phyloP scores from a whole-genome alignment of 176 grass and related monocot genomes.

The Lolium rigidum region DNA sequence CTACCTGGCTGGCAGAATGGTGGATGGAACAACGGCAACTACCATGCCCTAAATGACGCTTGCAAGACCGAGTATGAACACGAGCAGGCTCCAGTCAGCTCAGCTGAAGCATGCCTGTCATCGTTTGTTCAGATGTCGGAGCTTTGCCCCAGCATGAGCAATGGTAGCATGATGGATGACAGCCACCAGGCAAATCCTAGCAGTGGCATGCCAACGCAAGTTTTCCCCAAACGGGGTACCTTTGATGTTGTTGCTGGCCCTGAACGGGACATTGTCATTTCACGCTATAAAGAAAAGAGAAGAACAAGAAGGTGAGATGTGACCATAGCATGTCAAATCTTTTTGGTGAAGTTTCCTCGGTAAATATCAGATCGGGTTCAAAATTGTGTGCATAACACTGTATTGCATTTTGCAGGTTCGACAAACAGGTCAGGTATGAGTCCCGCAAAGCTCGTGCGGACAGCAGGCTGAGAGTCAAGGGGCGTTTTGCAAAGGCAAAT shows the following conservation, averaged over 20 bases:
- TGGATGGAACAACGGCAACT: slow-evolving; percentile 46
- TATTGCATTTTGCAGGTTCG: slow-evolving; percentile 69
- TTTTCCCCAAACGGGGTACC: slow-evolving; percentile 44
- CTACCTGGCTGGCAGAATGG: slow-evolving; percentile 42
- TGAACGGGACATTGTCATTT: slow-evolving; percentile 73
- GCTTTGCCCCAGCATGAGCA: slow-evolving; percentile 57
- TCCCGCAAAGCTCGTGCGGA: slow-evolving; percentile 91
- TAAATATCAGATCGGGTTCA: background rate
- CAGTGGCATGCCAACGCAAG: slow-evolving; percentile 37
- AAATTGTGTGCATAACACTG: background rate
- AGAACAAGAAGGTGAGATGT: slow-evolving; percentile 84
- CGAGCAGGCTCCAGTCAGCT: slow-evolving; percentile 55
- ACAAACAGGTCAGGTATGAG: slow-evolving; percentile 87
- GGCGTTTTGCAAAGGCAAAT: slow-evolving; percentile 83
- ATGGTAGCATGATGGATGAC: slow-evolving; percentile 40
- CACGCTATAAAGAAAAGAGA: slow-evolving; percentile 92
- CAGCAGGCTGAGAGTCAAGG: slow-evolving; percentile 87
- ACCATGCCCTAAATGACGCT: slow-evolving; percentile 29
- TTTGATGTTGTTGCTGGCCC: slow-evolving; percentile 58
- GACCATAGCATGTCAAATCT: background rate
- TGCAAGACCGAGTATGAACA: slow-evolving; percentile 48
- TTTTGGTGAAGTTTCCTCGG: background rate
- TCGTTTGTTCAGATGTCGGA: slow-evolving; percentile 74
- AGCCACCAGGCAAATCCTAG: slow-evolving; percentile 29
- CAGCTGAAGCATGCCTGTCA: slow-evolving; percentile 57